Base-by-base conservation (phyloP, 176 grass and related monocot species). In the maize (Zea mays) region DNA sequence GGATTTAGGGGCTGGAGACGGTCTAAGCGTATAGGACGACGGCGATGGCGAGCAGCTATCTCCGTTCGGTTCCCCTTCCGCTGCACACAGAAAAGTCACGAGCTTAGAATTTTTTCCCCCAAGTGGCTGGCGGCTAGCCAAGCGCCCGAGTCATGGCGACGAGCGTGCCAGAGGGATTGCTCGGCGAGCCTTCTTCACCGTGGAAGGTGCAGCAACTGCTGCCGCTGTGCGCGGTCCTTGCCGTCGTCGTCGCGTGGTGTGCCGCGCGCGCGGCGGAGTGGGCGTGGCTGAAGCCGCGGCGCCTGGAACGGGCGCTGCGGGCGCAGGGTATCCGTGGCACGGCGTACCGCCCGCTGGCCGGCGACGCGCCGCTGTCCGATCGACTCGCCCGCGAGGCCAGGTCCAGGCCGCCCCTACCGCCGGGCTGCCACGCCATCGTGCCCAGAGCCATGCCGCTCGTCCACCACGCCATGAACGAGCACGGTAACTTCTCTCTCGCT, bases 281-380 rank as follows among this genome's bases (percentile, higher is more conserved):
- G 79, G 76, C 57, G 2, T 90, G 88, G 88, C 59, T 77, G 50
- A 33, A 44, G 34, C 88, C 88, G 14, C 80, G 51, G 68, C 79
- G 83, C 45, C 38, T 39, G 38, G 38, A 39, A 39, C 4, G 4
- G 38, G 38, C 38, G 38, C 38, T 39, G 3, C 38, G 38, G 38
- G 3, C 38, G 4, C 38, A 39, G 38, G 38, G 38, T 39, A 4
- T 39, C 38, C 38, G 38, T 4, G 3, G 38, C 38, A 39, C 38
- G 38, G 38, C 3, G 38, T 39, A 39, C 38, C 38, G 38, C 38
- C 38, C 38, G 38, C 38, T 39, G 38, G 38, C 38, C 38, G 38
- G 38, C 38, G 4, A 39, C 38, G 4, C 38, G 38, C 38, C 38
- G 4, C 4, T 39, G 38, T 39, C 38, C 38, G 38, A 39, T 4